phyloP scores from a whole-genome alignment of 805 yeast species.

The Zygosaccharomyces rouxii region DNA sequence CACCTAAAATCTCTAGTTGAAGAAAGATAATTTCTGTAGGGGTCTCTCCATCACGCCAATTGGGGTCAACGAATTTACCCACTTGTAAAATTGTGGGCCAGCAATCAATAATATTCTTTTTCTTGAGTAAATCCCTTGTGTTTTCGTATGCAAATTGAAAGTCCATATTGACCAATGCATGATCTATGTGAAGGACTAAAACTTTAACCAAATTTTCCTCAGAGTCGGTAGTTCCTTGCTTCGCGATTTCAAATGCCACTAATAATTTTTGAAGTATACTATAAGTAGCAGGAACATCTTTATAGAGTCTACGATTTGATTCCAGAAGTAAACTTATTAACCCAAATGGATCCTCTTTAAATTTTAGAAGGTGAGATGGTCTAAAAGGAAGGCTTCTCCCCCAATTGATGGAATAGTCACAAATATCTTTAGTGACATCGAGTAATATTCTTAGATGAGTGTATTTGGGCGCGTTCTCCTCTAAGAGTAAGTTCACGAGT shows the following conservation, averaged over 20 bases:
- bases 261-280: constrained; percentile 41
- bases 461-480: constrained; percentile 13
- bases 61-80: constrained; percentile 52
- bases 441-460: constrained; percentile 19
- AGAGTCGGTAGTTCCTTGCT: constrained; percentile 8
- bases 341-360: constrained; percentile 32
- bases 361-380: constrained; percentile 38
- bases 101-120: constrained; percentile 25
- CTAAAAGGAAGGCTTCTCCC: constrained; percentile 37
- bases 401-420: constrained; percentile 31
- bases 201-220: constrained; percentile 22
- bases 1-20: constrained; percentile 54
- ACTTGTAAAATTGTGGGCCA: constrained; percentile 79
- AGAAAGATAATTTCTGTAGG: constrained; percentile 39
- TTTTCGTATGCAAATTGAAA: constrained; percentile 53
- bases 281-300: constrained; percentile 41
- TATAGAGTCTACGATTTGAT: constrained; percentile 49
- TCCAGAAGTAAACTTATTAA: constrained; percentile 46
- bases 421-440: constrained; percentile 30
- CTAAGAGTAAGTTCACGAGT: constrained; percentile 22
- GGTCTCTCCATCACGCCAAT: constrained; percentile 39
- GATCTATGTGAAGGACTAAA: constrained; percentile 55
- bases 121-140: constrained; percentile 37
- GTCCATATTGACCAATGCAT: constrained; percentile 59
- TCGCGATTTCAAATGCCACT: constrained; percentile 36